Evolutionary conservation across 495 filamentous ascomycete genomes (phyloP).

Genomic region (Chlorociboria aeruginascens): DNA sequence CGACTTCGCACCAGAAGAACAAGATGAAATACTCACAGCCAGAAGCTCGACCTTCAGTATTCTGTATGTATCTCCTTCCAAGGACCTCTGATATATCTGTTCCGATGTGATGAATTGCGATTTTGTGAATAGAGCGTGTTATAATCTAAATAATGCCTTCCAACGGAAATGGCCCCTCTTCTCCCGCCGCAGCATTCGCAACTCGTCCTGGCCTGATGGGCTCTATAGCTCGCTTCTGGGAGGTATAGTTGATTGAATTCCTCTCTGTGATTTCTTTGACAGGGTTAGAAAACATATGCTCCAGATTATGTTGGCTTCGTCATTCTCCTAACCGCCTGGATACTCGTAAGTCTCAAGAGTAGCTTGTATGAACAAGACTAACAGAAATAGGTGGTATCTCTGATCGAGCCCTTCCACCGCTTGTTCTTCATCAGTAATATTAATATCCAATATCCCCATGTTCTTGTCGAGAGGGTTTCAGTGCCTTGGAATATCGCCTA

Average conservation of each 20-base stretch:
- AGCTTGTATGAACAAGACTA: not conserved
- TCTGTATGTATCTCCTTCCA: too few relatives aligned
- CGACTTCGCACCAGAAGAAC: too few relatives aligned
- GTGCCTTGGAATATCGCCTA: slow-evolving; percentile 64
- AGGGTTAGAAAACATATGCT: slow-evolving; percentile 63
- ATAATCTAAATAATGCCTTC: slow-evolving; percentile 7
- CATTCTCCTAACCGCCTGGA: slow-evolving; percentile 51
- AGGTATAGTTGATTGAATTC: slow-evolving; percentile 3
- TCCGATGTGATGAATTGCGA: too few relatives aligned
- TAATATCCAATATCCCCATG: slow-evolving; percentile 76
- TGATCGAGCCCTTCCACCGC: slow-evolving; percentile 80
- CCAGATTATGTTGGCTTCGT: slow-evolving; percentile 76
- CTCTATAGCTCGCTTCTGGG: slow-evolving; percentile 39
- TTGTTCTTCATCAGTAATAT: slow-evolving; percentile 74
- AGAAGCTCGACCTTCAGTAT: too few relatives aligned
- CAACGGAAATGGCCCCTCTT: slow-evolving; percentile 1
- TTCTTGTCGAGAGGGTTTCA: slow-evolving; percentile 72
- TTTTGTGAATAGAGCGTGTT: not conserved
- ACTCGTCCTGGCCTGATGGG: slow-evolving; percentile 19
- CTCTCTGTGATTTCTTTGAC: not conserved
- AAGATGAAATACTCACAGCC: too few relatives aligned
- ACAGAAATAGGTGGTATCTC: slow-evolving; percentile 45
- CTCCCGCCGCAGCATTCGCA: slow-evolving; percentile 6
- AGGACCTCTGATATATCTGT: too few relatives aligned
- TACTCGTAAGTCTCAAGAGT: slow-evolving; percentile 38